Percentiles rank a stretch among this genome's conserved stretches.
These are phyloP conservation scores for Trichosanthes truncata DNA, from an alignment of 306 rosid genomes.

Conservation along the genomic window DNA sequence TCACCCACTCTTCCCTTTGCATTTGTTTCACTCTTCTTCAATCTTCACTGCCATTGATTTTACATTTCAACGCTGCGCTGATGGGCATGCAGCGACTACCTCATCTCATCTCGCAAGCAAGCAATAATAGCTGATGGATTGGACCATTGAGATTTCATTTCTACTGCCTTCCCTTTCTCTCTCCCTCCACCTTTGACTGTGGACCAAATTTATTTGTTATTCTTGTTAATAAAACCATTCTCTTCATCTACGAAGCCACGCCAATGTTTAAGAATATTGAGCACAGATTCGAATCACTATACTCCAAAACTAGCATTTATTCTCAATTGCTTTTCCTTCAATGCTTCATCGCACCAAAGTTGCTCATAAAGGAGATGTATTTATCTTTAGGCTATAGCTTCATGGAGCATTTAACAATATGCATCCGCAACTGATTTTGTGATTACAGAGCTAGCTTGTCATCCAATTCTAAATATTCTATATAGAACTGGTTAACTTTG, in stretches of 20 bases:
- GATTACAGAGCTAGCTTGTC: background rate
- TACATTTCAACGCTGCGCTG: background rate
- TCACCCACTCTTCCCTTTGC: background rate
- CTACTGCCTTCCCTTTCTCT: background rate
- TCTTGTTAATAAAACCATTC: background rate
- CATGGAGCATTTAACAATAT: background rate
- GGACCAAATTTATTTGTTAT: background rate
- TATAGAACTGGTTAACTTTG: background rate
- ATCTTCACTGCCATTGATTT: slow-evolving; percentile 10
- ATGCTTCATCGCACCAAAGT: background rate
- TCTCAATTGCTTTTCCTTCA: background rate
- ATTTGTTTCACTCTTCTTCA: slow-evolving; percentile 11
- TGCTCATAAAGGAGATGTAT: background rate
- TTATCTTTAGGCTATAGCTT: background rate
- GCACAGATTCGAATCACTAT: background rate
- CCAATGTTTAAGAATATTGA: background rate
- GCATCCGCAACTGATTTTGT: background rate
- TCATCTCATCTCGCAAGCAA: background rate
- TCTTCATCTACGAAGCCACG: background rate
- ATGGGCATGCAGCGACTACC: slow-evolving; percentile 3
- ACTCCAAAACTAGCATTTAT: background rate
- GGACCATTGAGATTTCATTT: background rate
- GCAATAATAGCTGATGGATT: background rate
- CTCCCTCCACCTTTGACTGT: background rate
- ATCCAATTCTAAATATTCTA: background rate